Conservation (phyloP, 331 rosid genomes). For the Malus hybrid region DNA sequence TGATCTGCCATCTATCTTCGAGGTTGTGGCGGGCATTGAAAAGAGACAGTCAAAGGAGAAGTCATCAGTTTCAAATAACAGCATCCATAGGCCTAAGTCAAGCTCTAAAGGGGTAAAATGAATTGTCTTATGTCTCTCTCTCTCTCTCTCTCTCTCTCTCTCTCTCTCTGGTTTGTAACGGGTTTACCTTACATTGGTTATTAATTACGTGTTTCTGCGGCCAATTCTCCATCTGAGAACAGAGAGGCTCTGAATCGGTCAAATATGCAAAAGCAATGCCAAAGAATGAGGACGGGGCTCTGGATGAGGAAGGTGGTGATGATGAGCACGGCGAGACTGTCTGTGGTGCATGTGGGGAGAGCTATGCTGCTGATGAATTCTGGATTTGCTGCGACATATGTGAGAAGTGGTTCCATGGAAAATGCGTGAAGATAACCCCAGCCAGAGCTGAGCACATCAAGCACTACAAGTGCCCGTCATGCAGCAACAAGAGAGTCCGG, state of each 20-base stretch:
- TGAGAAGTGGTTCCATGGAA: conserved; percentile 66
- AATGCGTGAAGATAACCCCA: conserved; percentile 65
- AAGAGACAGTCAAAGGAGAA: conserved; percentile 51
- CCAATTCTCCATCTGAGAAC: neutral
- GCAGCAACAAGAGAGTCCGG: conserved; percentile 60
- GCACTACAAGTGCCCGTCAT: conserved; percentile 63
- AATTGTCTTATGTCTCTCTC: neutral
- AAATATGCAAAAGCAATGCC: conserved; percentile 24
- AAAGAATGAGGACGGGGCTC: conserved; percentile 19
- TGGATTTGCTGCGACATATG: conserved; percentile 60
- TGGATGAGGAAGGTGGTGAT: conserved; percentile 36
- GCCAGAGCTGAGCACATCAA: conserved; percentile 65
- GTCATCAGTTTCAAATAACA: conserved; percentile 41
- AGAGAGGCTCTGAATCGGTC: conserved; percentile 35
- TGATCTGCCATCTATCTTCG: conserved; percentile 58
- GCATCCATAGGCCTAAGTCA: conserved; percentile 46
- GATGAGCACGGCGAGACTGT: conserved; percentile 54
- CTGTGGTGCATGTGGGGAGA: conserved; percentile 60
- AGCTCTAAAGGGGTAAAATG: conserved; percentile 49
- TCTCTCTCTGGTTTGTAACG: neutral
- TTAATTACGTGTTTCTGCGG: neutral
- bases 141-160: neutral
- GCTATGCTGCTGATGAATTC: conserved; percentile 46
- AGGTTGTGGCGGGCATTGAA: conserved; percentile 41
- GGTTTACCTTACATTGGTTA: neutral